Evolutionary conservation across 345 rosid genomes (phyloP), one percentile per base, ranked within the genome.

Genomic region (Odontarrhena argentea): DNA sequence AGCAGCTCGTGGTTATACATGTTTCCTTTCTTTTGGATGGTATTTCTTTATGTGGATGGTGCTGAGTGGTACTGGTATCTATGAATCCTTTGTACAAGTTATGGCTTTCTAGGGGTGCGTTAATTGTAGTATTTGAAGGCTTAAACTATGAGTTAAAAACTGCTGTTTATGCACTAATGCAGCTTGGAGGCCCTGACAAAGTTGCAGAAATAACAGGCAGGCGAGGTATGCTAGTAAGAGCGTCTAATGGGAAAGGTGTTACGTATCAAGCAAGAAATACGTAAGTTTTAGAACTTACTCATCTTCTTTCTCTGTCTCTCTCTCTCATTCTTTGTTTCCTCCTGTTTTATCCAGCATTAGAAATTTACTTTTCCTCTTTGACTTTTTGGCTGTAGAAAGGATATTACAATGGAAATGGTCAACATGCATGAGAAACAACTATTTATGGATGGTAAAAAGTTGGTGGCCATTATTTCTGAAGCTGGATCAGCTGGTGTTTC

Each of bases 401-500:
- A 94, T 55, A 81, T 94, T 24, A 79, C 88, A 30, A 85, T 94
- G 99, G 99, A 94, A 80, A 94, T 94, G 99, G 99, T 94, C 69
- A 94, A 94, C 81, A 94, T 94, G 99, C 88, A 88, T 40, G 99
- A 91, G 77, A 94, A 94, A 77, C 92, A 94, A 82, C 88, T 83
- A 68, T 94, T 94, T 79, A 94, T 94, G 99, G 97, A 90, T 71
- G 92, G 99, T 60, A 90, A 91, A 82, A 94, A 91, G 69, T 81
- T 78, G 8, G 95, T 85, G 74, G 99, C 99, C 44, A 81, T 94
- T 68, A 94, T 94, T 73, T 94, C 99, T 28, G 99, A 94, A 82
- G 99, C 99, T 67, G 99, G 99, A 61, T 94, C 97, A 43, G 99
- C 99, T 66, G 99, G 97, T 69, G 99, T 94, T 50, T 94, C 99